Evolutionary conservation across 139 green algal genomes (phyloP).

Genomic region (Ulvella scutata): DNA sequence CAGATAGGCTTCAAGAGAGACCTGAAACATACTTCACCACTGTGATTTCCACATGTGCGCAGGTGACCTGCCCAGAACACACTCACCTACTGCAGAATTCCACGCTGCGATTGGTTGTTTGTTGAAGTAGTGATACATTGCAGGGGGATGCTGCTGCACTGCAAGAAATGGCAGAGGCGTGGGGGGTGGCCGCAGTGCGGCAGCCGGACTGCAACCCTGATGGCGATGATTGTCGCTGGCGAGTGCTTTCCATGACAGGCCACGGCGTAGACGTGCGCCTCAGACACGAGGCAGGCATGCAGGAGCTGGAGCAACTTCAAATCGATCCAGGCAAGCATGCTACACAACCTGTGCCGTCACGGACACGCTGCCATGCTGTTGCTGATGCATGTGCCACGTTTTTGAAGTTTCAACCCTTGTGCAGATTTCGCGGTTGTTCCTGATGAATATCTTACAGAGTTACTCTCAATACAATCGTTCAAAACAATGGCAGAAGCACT

Average conservation of each 20-base stretch:
- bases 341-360: not conserved
- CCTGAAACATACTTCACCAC: not conserved
- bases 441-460: no score
- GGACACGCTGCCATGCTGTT: no score
- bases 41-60: not conserved
- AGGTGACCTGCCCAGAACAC: not conserved
- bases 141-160: not conserved
- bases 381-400: no score
- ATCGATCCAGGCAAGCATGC: not conserved
- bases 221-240: not conserved
- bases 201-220: no score
- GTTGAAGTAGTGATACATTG: not conserved
- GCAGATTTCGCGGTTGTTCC: not conserved
- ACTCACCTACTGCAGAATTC: not conserved
- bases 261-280: not conserved
- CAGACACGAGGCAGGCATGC: not conserved
- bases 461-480: no score
- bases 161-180: not conserved
- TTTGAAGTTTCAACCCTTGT: not conserved
- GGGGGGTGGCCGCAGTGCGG: not conserved
- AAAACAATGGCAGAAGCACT: no score
- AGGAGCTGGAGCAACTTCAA: not conserved
- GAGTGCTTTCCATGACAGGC: not conserved
- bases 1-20: not conserved
- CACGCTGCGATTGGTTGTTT: not conserved